Evolutionary conservation across 2,329 filamentous ascomycete species (phyloP).

Genomic region (Ascochyta fabae): DNA sequence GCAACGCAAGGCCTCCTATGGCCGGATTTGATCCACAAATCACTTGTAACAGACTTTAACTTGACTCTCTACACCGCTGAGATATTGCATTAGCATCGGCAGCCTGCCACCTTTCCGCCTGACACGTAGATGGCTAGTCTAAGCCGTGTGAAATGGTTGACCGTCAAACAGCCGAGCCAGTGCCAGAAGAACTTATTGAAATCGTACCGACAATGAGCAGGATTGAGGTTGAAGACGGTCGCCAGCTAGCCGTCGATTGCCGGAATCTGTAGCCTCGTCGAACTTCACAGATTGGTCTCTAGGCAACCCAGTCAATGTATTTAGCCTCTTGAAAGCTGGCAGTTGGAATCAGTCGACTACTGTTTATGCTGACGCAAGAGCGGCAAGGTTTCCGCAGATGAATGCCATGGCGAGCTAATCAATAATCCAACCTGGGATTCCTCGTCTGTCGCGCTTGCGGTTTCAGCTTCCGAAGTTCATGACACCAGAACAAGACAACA

Average conservation of each 20-base stretch:
- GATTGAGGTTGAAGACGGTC: not conserved
- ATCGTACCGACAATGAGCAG: too few relatives aligned
- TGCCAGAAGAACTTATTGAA: not conserved
- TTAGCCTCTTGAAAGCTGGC: too few relatives aligned
- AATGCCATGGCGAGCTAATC: not conserved
- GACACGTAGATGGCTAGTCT: not conserved
- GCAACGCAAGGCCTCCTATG: not conserved
- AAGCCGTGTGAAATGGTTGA: not conserved
- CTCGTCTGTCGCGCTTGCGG: conserved; percentile 13
- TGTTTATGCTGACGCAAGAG: not conserved
- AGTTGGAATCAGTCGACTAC: too few relatives aligned
- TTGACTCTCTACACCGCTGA: not conserved
- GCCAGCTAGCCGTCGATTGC: conserved; percentile 2
- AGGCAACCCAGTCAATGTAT: not conserved
- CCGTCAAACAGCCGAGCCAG: not conserved
- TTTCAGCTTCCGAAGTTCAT: conserved; percentile 2
- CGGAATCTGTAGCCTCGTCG: not conserved
- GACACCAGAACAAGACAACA: not conserved
- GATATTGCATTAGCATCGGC: not conserved
- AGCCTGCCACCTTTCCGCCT: not conserved
- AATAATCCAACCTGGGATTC: not conserved
- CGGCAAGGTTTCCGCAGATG: conserved; percentile 7
- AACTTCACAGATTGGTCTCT: not conserved
- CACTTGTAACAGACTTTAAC: not conserved
- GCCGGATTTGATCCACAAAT: not conserved